Conservation (phyloP, 2,329 filamentous ascomycete species). For the Trichoderma sp. region DNA sequence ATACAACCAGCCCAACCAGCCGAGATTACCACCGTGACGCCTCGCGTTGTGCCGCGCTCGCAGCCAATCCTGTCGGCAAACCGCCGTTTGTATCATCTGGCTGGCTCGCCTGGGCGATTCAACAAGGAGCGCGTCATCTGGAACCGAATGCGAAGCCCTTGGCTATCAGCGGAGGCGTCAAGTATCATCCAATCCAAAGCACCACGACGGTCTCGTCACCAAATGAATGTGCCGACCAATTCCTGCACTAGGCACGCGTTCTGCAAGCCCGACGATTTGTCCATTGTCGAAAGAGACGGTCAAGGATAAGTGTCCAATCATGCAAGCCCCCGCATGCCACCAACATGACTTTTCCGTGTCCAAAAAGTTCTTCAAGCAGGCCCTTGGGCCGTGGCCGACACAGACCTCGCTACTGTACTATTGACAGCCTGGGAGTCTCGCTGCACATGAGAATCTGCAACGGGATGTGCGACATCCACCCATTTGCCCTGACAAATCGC, state of each 20-base stretch:
- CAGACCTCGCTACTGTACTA: not conserved
- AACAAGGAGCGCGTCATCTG: not conserved
- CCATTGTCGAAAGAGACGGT: slow-evolving; percentile 2
- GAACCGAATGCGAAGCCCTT: not conserved
- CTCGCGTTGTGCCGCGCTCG: not conserved
- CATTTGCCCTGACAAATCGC: not conserved
- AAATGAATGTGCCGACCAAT: not conserved
- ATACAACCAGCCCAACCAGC: too few species aligned
- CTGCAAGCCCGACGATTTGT: slow-evolving; percentile 3
- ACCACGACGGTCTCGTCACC: not conserved
- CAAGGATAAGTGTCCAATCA: slow-evolving; percentile 10
- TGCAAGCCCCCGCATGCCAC: slow-evolving; percentile 1
- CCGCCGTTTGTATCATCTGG: not conserved
- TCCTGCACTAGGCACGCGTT: not conserved
- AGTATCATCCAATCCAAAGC: not conserved
- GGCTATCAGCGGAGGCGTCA: not conserved
- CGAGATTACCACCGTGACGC: slow-evolving; percentile 15
- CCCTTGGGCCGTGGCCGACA: not conserved
- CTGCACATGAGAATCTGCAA: not conserved
- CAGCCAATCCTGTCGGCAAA: not conserved
- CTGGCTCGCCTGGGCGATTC: not conserved
- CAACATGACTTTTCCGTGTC: not conserved
- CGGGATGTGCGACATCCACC: not conserved
- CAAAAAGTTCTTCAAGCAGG: not conserved
- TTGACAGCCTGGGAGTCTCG: not conserved